Evolutionary conservation across 257 asterid genomes (phyloP), one percentile per base, ranked within the genome.

Genomic region (Phtheirospermum japonicum): DNA sequence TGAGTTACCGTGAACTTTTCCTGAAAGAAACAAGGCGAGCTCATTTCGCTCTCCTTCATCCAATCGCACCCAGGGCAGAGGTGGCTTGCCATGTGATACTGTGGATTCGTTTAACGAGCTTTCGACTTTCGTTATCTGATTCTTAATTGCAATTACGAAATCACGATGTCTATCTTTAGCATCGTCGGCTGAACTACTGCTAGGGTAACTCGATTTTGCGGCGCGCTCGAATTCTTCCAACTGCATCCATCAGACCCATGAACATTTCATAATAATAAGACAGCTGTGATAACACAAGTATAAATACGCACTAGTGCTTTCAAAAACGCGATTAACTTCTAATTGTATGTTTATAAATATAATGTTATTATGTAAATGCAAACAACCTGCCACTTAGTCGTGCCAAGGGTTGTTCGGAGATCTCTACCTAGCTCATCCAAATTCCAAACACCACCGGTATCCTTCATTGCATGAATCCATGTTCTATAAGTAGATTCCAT

Each of bases 151-250:
- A 53, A 43, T 20, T 65, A 82, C 75, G 69, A 92, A 89, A 40
- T 82, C 80, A 5, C 57, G 70, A 72, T 89, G 99, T 69, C 97
- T 83, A 65, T 83, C 90, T 78, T 70, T 83, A 7, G 95, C 79
- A 77, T 89, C 93, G 9, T 85, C 87, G 1, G 69, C 84, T 7
- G 85, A 71, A 59, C 48, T 77, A 20, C 61, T 70, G 20, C 59
- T 68, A 3, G 67, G 52, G 73, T 89, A 86, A 80, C 94, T 92
- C 7, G 76, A 78, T 68, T 65, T 80, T 31, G 83, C 96, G 19
- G 97, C 99, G n/a, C 88, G 85, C 57, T 76, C 97, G 31, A 92
- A 89, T 75, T 92, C 96, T 59, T 92, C 97, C 84, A 92, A 68
- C 96, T 89, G 89, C 80, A 85, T 46, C 37, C 69, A 73, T 75